phyloP scores from a whole-genome alignment of 1,139 yeast species.

The Protomyces inouyei region DNA sequence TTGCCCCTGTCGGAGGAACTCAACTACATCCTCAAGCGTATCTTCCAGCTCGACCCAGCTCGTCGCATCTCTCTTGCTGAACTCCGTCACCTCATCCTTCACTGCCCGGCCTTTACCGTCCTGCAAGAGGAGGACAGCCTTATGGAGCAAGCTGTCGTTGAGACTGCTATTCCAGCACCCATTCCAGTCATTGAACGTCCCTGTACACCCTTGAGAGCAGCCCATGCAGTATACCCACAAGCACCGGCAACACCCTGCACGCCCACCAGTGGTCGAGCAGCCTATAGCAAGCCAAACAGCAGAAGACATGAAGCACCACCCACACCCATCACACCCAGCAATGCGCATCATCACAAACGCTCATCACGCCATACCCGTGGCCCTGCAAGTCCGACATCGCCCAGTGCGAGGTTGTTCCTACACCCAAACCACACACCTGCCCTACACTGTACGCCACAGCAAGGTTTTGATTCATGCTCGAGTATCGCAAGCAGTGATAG shows the following conservation, averaged over 20 bases:
- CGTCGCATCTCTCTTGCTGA: constrained; percentile 54
- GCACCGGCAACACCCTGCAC: constrained; percentile 22
- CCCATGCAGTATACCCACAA: not conserved
- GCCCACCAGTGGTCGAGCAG: constrained; percentile 14
- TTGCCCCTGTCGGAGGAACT: constrained; percentile 64
- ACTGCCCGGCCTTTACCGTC: constrained; percentile 34
- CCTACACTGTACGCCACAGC: not conserved
- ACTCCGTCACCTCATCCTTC: constrained; percentile 39
- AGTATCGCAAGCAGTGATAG: constrained; percentile 15
- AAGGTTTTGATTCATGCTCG: constrained; percentile 14
- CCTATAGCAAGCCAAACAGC: not conserved
- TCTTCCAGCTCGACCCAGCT: constrained; percentile 60
- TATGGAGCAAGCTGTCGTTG: constrained; percentile 6
- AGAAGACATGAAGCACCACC: not conserved
- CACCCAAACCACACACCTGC: not conserved
- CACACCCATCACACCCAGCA: not conserved
- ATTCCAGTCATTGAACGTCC: not conserved
- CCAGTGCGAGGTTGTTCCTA: not conserved
- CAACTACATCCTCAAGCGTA: constrained; percentile 50
- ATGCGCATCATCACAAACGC: not conserved
- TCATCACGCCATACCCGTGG: no score
- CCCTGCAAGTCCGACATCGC: not conserved
- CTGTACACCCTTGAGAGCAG: not conserved
- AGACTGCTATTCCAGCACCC: not conserved
- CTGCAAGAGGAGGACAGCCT: constrained; percentile 4